Percentiles rank a stretch among this genome's conserved stretches.
phyloP scores from a whole-genome alignment of 2,329 filamentous ascomycete genomes.

The Escovopsis sp. region DNA sequence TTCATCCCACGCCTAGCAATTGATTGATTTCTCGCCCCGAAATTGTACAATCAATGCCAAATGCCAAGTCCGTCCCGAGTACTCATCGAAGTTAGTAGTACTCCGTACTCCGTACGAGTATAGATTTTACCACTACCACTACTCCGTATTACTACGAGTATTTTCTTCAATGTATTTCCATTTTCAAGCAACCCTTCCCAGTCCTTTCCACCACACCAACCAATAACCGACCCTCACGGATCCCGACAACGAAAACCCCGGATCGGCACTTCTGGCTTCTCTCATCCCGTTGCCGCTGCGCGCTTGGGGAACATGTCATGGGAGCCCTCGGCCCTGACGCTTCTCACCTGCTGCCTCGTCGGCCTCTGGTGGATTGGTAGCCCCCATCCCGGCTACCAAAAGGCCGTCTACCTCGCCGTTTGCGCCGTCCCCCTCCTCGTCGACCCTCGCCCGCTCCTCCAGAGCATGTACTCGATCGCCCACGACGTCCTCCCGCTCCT shows the following conservation, averaged over 20 bases:
- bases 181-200: not conserved
- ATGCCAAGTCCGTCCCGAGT: too few species aligned
- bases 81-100: too few species aligned
- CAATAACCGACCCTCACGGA: too few species aligned
- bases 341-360: slow-evolving; percentile 24
- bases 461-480: slow-evolving; percentile 15
- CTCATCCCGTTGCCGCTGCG: slow-evolving; percentile 3
- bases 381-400: slow-evolving; percentile 17
- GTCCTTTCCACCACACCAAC: not conserved
- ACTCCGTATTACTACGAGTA: too few species aligned
- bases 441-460: slow-evolving; percentile 17
- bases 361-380: slow-evolving; percentile 24
- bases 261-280: slow-evolving; percentile 5
- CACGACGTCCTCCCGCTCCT: slow-evolving; percentile 23
- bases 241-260: not conserved
- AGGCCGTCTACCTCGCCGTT: slow-evolving; percentile 17
- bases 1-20: too few species aligned
- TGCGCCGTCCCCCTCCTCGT: slow-evolving; percentile 19
- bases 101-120: too few species aligned
- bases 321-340: slow-evolving; percentile 25
- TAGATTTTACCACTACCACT: too few species aligned
- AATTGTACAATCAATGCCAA: too few species aligned
- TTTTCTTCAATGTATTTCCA: too few species aligned
- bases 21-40: too few species aligned
- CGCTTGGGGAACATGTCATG: slow-evolving; percentile 29